These are phyloP conservation scores for Dalbergia oliveri DNA, from an alignment of 306 rosid species.

Conservation along the genomic window DNA sequence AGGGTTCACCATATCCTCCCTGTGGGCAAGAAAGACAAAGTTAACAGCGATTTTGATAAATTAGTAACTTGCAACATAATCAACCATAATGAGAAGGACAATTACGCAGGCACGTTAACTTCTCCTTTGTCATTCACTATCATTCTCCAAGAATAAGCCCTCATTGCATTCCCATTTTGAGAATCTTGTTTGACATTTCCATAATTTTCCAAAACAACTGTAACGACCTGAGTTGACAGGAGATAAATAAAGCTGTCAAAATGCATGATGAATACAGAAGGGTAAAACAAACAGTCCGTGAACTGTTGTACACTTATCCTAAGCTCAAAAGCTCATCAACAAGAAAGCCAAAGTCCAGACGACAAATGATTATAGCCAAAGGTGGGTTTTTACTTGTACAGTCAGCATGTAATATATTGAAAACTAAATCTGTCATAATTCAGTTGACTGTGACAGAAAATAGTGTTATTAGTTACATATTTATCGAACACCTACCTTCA, in stretches of 20 bases:
- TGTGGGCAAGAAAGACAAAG: constrained; percentile 41
- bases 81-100: constrained; percentile 39
- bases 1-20: constrained; percentile 61
- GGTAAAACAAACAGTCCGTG: constrained; percentile 14
- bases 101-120: constrained; percentile 59
- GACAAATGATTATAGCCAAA: constrained; percentile 15
- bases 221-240: constrained; percentile 61
- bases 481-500: constrained; percentile 32
- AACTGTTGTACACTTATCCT: constrained; percentile 2
- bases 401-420: too few relatives aligned
- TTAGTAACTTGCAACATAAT: constrained; percentile 33
- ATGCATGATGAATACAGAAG: constrained; percentile 32
- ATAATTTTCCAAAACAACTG: constrained; percentile 72
- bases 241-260: constrained; percentile 45
- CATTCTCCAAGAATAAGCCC: constrained; percentile 62
- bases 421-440: constrained; percentile 1
- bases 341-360: constrained; percentile 14
- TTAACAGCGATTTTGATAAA: constrained; percentile 25
- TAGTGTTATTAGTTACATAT: constrained; percentile 6
- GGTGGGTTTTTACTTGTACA: constrained; percentile 19
- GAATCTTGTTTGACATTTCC: constrained; percentile 53
- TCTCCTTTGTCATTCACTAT: constrained; percentile 72
- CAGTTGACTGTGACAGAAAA: constrained; percentile 12
- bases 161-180: constrained; percentile 45
- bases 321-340: constrained; percentile 11